Evolutionary conservation across 2,329 filamentous ascomycete species (phyloP).

Genomic region (Pseudopithomyces maydicus): DNA sequence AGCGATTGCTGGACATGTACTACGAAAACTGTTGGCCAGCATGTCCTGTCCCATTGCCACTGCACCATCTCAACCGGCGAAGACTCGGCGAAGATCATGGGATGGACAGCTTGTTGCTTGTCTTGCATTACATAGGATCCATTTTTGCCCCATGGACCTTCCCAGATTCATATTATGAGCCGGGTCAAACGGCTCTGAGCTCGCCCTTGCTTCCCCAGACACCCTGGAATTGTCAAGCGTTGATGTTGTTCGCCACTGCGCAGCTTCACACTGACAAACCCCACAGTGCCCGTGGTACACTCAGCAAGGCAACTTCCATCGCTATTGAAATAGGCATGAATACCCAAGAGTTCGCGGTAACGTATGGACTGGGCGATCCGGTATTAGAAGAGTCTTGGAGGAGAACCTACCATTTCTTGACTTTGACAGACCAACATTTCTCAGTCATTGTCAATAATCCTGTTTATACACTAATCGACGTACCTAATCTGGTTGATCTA

Average conservation of each 20-base stretch:
- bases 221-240: conserved; percentile 71
- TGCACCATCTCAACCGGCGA: conserved; percentile 42
- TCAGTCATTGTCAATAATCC: conserved; percentile 76
- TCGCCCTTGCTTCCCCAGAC: conserved; percentile 24
- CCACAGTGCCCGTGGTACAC: conserved; percentile 68
- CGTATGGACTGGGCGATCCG: conserved; percentile 66
- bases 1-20: conserved; percentile 36
- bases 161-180: conserved; percentile 31
- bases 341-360: conserved; percentile 67
- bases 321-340: conserved; percentile 81
- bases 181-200: conserved; percentile 25
- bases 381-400: conserved; percentile 82
- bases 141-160: conserved; percentile 39
- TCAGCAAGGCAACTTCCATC: conserved; percentile 69
- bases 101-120: conserved; percentile 28
- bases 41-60: conserved; percentile 60
- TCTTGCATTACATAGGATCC: conserved; percentile 38
- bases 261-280: conserved; percentile 78
- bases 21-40: conserved; percentile 56
- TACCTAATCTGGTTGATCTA: conserved; percentile 69
- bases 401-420: conserved; percentile 85
- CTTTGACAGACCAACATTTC: conserved; percentile 78
- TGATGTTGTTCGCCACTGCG: conserved; percentile 75
- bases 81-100: conserved; percentile 22
- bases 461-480: conserved; percentile 67